Evolutionary conservation across 192 early-diverging fungal genomes (phyloP), one percentile per base, ranked within the genome.

Genomic region (Entrophospora sp.): DNA sequence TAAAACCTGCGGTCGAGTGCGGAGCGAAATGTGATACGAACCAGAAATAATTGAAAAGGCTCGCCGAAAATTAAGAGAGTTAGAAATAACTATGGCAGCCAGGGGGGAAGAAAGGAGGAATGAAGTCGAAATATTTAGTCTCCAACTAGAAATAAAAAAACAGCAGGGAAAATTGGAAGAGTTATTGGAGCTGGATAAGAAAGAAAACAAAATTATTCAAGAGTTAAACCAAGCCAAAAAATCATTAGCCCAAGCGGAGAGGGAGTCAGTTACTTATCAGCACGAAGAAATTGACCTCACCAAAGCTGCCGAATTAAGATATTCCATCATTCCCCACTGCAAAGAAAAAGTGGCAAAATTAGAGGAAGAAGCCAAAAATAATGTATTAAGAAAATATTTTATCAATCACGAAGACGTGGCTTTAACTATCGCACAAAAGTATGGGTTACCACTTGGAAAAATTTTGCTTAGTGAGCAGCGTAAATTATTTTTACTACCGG

Each of bases 41-140:
- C 97, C 97, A 5, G 97, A 99, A 77, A 77, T 85, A 59, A 97
- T 99, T 51, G 97, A 99, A n/a, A n/a, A n/a, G n/a, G n/a, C n/a
- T n/a, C n/a, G n/a, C n/a, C n/a, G n/a, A n/a, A n/a, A n/a, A n/a
- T n/a, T n/a, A n/a, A n/a, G n/a, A n/a, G n/a, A n/a, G n/a, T n/a
- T n/a, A n/a, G n/a, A n/a, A n/a, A n/a, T n/a, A n/a, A n/a, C n/a
- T n/a, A n/a, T n/a, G n/a, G n/a, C n/a, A n/a, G n/a, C n/a, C n/a
- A n/a, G n/a, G n/a, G n/a, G n/a, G n/a, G n/a, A n/a, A n/a, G n/a
- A n/a, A n/a, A n/a, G n/a, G n/a, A n/a, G n/a, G n/a, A n/a, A n/a
- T n/a, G n/a, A n/a, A n/a, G n/a, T n/a, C n/a, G n/a, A n/a, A n/a
- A n/a, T n/a, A n/a, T n/a, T n/a, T n/a, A n/a, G n/a, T n/a, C n/a